Base-by-base conservation (phyloP, 176 grass and related monocot species). In the Juncus effusus region DNA sequence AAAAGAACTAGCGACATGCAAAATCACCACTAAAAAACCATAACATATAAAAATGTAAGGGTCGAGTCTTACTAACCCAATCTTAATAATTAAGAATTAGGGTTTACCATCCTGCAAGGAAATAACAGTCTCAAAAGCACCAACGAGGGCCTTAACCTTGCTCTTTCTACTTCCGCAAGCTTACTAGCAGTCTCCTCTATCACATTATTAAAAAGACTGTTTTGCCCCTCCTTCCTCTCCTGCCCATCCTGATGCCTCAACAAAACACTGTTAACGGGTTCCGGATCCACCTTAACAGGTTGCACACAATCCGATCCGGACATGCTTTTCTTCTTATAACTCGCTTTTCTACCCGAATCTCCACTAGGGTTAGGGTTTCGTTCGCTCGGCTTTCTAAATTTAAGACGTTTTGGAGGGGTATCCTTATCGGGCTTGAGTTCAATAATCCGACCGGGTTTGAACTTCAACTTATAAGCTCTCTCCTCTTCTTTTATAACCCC, bases 41-140 rank as follows among this genome's bases (percentile, higher is more conserved):
- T 36, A 67, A 44, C 44, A 15, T 28, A 51, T 28, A 50, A 44
- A 42, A 7, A 64, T 15, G 63, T 49, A 40, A 66, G 35, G 10
- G 10, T 35, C 35, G 0, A 14, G 40, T 42, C 6, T 12, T 45
- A 64, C 13, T 6, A 66, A 53, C 10, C 36, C 36, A 68, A 53
- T 9, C 50, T 14, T 69, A 69, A 9, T 35, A 7, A 69, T 36
- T 56, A 61, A 76, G 19, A 28, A 81, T 69, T 80, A 39, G 44
- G 80, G 83, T 52, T 86, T 99, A 7, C 85, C 59, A 50, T 99
- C 88, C 53, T 99, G 94, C 35, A 99, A 88, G 67, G 83, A 92
- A 19, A 99, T 99, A 73, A 99, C 94, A 6, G 83, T 99, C 77
- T 99, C 88, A 62, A 97, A 97, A 59, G 93, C 93, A 56, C 88